Base-by-base conservation (phyloP, 306 rosid species). In the Luffa aegyptiaca region DNA sequence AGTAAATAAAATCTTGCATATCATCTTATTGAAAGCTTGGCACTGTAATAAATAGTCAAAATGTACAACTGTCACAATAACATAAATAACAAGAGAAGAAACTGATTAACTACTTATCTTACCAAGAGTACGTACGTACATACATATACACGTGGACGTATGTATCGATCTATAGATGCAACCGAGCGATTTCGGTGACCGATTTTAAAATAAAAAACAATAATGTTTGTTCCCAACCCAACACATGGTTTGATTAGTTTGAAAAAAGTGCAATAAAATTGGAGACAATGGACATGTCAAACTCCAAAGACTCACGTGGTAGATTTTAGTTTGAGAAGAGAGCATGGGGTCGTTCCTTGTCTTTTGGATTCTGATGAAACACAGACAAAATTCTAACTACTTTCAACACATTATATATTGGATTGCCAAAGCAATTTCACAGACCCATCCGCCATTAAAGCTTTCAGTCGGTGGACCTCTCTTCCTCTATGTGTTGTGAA, bases 191-290 rank as follows among this genome's bases (percentile, higher is more conserved):
- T 51, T 46, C n/a, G 69, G 76, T 62, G 77, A 64, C 51, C 26
- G 12, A 3, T 2, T 21, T 72, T 70, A 11, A 70, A 20, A 74
- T 2, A 56, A 41, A 81, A 78, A 65, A 31, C 5, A 52, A 39
- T 41, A 76, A 57, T 86, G 92, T 87, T 63, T 53, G 85, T 82
- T 64, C 80, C 92, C 88, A 86, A 86, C 90, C 89, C 79, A 78
- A 83, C 88, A 89, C 51, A 80, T 82, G 85, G 76, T 86, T 87
- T 81, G 61, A 49, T 41, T n/a, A 46, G 77, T 73, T 73, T 49
- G 78, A 49, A 73, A 45, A 66, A 49, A 14, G 8, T 31, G 62
- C 61, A 49, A 33, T 51, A 33, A 73, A 69, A 48, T 31, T 49
- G 78, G 57, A 51, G 78, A 73, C 78, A 49, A 73, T 48, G 8